Evolutionary conservation across 2,329 filamentous ascomycete genomes (phyloP).

Genomic region (Exophiala dermatitidis): DNA sequence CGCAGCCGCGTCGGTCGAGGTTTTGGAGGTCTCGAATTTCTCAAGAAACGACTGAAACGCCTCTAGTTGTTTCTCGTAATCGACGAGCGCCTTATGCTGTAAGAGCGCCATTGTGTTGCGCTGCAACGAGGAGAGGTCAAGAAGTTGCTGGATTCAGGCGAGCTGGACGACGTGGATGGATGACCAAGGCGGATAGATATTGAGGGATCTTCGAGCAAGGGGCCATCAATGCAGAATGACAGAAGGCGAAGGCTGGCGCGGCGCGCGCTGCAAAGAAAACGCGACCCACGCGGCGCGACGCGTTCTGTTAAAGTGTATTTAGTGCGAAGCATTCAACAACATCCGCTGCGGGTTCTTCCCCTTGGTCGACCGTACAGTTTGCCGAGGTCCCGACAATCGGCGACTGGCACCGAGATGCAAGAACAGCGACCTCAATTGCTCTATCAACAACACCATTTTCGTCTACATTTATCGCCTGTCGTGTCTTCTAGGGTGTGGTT

Average conservation of each 20-base stretch:
- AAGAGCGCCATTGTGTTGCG: conserved; percentile 69
- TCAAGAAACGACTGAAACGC: conserved; percentile 80
- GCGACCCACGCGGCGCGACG: conserved; percentile 4
- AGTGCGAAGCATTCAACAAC: background rate
- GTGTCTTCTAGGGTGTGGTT: too few species aligned
- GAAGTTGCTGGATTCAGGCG: background rate
- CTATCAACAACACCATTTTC: too few species aligned
- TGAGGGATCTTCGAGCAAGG: conserved; percentile 2
- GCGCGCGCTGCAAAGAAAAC: conserved; percentile 1
- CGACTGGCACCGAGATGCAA: background rate
- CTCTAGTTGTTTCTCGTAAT: conserved; percentile 76
- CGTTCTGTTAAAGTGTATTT: background rate
- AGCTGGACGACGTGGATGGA: background rate
- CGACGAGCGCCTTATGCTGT: conserved; percentile 67
- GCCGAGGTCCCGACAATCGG: background rate
- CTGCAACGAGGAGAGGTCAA: background rate
- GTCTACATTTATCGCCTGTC: too few species aligned
- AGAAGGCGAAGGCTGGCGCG: background rate
- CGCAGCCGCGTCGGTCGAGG: conserved; percentile 60
- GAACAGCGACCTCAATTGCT: background rate
- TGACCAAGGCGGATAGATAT: background rate
- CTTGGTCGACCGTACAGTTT: background rate
- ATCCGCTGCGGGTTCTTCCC: background rate
- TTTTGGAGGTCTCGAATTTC: conserved; percentile 71
- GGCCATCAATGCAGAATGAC: background rate